phyloP scores from a whole-genome alignment of 75 land plant species.

The Sequoiadendron giganteum region DNA sequence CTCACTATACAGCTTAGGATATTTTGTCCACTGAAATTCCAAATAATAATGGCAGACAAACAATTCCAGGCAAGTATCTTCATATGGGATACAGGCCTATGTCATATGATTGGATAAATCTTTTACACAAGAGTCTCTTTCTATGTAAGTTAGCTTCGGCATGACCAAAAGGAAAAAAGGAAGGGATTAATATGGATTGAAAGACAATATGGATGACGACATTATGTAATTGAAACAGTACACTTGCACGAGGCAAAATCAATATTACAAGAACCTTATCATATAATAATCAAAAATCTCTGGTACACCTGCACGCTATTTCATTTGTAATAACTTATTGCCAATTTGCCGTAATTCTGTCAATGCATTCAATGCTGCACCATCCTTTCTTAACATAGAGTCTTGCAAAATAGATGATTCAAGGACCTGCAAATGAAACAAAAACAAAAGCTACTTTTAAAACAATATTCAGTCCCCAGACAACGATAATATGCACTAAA shows the following conservation, averaged over 20 bases:
- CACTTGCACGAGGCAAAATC: background rate
- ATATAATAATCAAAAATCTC: background rate
- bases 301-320: background rate
- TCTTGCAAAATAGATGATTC: constrained; percentile 3
- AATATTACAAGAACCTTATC: background rate
- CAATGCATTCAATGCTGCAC: constrained; percentile 10
- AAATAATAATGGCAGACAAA: background rate
- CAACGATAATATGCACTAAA: background rate
- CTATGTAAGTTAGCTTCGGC: background rate
- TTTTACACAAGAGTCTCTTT: background rate
- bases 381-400: background rate
- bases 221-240: background rate
- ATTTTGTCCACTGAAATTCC: background rate
- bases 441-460: background rate
- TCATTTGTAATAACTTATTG: constrained; percentile 9
- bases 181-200: background rate
- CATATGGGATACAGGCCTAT: background rate
- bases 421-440: constrained; percentile 9
- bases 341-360: background rate
- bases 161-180: background rate
- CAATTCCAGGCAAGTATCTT: background rate
- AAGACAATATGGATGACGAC: background rate
- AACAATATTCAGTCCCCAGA: background rate
- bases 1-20: background rate
- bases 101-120: background rate